Conservation (phyloP, 495 filamentous ascomycete species). For the Aspergillus nanangensis region DNA sequence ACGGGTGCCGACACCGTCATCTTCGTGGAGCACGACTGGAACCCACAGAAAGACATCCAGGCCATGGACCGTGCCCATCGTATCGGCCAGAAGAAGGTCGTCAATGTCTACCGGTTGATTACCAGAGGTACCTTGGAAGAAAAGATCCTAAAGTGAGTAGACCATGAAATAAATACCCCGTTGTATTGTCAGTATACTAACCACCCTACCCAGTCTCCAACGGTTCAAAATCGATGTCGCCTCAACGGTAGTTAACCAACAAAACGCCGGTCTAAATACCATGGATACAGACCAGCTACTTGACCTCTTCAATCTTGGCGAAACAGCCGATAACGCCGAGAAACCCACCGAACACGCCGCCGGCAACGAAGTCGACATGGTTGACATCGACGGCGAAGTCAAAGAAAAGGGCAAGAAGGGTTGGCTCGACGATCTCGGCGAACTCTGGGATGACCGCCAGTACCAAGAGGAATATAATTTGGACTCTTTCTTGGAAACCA, state of each 20-base stretch:
- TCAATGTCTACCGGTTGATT: slow-evolving; percentile 97
- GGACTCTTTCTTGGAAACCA: slow-evolving; percentile 84
- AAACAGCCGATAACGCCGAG: slow-evolving; percentile 66
- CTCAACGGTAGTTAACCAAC: slow-evolving; percentile 96
- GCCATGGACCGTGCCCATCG: slow-evolving; percentile 98
- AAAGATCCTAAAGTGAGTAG: slow-evolving; percentile 85
- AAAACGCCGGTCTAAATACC: slow-evolving; percentile 88
- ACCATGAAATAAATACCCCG: not conserved
- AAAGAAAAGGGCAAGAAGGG: slow-evolving; percentile 96
- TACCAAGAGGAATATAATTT: slow-evolving; percentile 97
- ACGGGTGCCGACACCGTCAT: slow-evolving; percentile 98
- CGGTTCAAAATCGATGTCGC: slow-evolving; percentile 99
- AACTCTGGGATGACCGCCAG: slow-evolving; percentile 93
- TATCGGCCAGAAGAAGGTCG: slow-evolving; percentile 98
- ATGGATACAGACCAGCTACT: slow-evolving; percentile 99
- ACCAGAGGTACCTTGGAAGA: slow-evolving; percentile 95
- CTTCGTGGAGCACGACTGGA: slow-evolving; percentile 99
- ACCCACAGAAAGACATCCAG: slow-evolving; percentile 96
- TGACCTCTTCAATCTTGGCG: slow-evolving; percentile 90
- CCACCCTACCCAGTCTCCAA: slow-evolving; percentile 64
- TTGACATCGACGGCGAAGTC: slow-evolving; percentile 87
- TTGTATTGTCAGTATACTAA: slow-evolving; percentile 14
- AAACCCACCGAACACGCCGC: slow-evolving; percentile 44
- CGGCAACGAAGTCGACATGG: slow-evolving; percentile 83
- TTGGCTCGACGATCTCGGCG: slow-evolving; percentile 87